Percentiles rank a stretch among this genome's conserved stretches.
phyloP scores from a whole-genome alignment of 768 basidiomycete species.

The Calocybe indica region DNA sequence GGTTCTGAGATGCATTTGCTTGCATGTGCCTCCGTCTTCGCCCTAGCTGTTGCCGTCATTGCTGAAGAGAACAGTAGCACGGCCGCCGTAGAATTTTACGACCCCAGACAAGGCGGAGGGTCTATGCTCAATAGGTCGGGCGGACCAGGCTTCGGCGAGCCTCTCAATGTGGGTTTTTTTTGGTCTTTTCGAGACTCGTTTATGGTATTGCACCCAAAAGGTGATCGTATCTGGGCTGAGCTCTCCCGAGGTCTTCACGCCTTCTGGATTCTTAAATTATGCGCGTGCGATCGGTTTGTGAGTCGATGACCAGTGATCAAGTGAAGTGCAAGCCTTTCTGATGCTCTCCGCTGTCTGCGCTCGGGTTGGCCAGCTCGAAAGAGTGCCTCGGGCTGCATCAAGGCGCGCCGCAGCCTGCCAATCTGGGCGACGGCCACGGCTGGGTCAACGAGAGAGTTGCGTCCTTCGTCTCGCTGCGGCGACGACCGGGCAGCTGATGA shows the following conservation, averaged over 20 bases:
- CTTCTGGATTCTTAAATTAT: constrained; percentile 41
- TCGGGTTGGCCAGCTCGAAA: constrained; percentile 22
- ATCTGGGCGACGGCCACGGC: constrained; percentile 68
- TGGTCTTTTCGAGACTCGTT: not conserved
- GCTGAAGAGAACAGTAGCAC: not conserved
- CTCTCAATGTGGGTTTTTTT: constrained; percentile 27
- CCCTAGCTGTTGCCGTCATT: not conserved
- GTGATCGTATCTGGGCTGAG: constrained; percentile 55
- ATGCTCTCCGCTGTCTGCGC: too few relatives aligned
- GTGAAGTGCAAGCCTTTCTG: too few relatives aligned
- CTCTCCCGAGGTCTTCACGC: constrained; percentile 40
- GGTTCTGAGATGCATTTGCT: too few relatives aligned
- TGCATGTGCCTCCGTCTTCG: not conserved
- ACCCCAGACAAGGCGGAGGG: constrained; percentile 15
- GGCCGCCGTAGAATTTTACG: constrained; percentile 12
- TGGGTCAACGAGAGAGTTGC: constrained; percentile 30
- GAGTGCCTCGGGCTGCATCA: constrained; percentile 65
- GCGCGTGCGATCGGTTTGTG: constrained; percentile 52
- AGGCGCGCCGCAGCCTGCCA: constrained; percentile 50
- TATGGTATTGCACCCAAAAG: constrained; percentile 12
- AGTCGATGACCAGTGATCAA: constrained; percentile 10
- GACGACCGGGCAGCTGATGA: too few relatives aligned
- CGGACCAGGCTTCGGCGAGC: constrained; percentile 13
- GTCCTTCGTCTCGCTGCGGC: too few relatives aligned
- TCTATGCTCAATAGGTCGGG: constrained; percentile 18